Evolutionary conservation across 805 yeast species (phyloP), one percentile per base, ranked within the genome.

Genomic region (Ogataea paradorogensis): DNA sequence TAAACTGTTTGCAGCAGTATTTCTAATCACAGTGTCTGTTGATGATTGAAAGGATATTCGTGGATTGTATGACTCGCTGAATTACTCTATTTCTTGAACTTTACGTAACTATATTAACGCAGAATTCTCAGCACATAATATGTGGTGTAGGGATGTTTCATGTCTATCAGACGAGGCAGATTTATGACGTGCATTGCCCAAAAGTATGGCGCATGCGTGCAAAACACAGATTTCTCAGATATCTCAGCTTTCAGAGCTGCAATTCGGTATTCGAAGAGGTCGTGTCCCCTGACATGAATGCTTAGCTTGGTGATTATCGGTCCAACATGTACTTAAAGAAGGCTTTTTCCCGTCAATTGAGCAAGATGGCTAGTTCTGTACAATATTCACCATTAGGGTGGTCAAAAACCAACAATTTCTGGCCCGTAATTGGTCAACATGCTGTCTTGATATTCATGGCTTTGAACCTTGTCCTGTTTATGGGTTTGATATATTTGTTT

Each of bases 231-330:
- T 18, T 5, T 18, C 20, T 18, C n/a, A n/a, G n/a, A n/a, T n/a
- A n/a, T n/a, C n/a, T n/a, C n/a, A n/a, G n/a, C n/a, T n/a, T n/a
- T 27, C 38, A 32, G 38, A 27, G 13, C 14, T 27, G 18, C 18
- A 35, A 15, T 13, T 30, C 31, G 40, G 35, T 24, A 13, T 36
- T 23, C 14, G 11, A 18, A 24, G 22, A 28, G 18, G 32, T 28
- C 25, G 30, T 36, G 40, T 21, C 10, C n/a, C 9, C 13, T n/a
- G n/a, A 13, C 25, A 10, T 13, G 22, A 22, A 29, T 18, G 40
- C 35, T 30, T 18, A 36, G 35, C 34, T 5, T 9, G 7, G 21
- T 14, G 18, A 29, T 3, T 30, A 30, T 30, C 33, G 33, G 33
- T 30, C 33, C 22, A 7, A 30, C 16, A 30, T n/a, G n/a, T 20